phyloP scores from a whole-genome alignment of 441 rosid species.

The Erysimum cheiri region DNA sequence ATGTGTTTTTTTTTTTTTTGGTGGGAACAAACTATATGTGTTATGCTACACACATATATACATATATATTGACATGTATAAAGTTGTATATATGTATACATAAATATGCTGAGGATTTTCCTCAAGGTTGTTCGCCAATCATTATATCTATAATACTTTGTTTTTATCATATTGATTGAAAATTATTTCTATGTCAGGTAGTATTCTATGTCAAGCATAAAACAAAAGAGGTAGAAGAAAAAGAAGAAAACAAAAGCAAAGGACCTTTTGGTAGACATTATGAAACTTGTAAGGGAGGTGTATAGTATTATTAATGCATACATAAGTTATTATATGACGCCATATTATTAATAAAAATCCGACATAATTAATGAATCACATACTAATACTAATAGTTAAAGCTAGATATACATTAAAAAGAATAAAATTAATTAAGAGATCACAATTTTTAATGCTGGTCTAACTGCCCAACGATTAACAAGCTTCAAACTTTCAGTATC shows the following conservation, averaged over 20 bases:
- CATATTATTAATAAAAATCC: conserved; percentile 19
- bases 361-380: conserved; percentile 33
- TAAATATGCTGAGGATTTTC: conserved; percentile 12
- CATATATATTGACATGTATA: background rate
- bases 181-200: conserved; percentile 14
- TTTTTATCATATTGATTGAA: conserved; percentile 19
- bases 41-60: background rate
- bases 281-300: conserved; percentile 33
- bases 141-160: conserved; percentile 19
- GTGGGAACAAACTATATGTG: too few relatives aligned
- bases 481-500: conserved; percentile 25
- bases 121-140: conserved; percentile 38
- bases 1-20: too few relatives aligned
- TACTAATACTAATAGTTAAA: conserved; percentile 3
- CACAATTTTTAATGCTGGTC: conserved; percentile 5
- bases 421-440: background rate
- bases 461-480: conserved; percentile 28
- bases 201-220: background rate
- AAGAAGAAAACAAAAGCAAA: conserved; percentile 39
- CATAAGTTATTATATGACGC: conserved; percentile 4
- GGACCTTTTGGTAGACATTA: conserved; percentile 41
- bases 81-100: background rate
- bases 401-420: background rate
- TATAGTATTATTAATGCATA: conserved; percentile 16
- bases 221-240: background rate